Base-by-base conservation (phyloP, 2,329 filamentous ascomycete species). In the Sporothrix pseudoabietina region DNA sequence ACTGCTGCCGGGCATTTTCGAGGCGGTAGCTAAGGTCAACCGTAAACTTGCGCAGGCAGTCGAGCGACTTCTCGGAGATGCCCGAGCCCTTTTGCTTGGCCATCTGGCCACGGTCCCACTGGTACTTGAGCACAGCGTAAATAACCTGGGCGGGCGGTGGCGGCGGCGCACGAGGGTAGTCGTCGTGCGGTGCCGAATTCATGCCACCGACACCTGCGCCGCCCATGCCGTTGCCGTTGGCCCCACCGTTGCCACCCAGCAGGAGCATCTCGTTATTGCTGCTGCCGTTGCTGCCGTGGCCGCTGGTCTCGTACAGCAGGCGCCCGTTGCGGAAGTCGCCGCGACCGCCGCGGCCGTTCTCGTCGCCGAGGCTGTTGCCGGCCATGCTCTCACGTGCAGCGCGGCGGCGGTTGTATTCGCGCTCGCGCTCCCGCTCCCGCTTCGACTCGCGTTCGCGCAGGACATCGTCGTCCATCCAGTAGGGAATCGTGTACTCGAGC, bases 81-180 rank as follows among this genome's bases (percentile, higher is more conserved):
- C 82, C 83, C 0, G 83, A 81, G 57, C 82, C 80, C 57, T 81
- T 82, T 69, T 82, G 77, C 26, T 79, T 80, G 2, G 84, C 80
- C 75, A 90, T 86, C 78, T 93, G 92, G 14, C 93, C 93, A 71
- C 91, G 89, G 74, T 95, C 93, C 96, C 97, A 99, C 81, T 97
- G 91, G 80, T 94, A 99, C 82, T 99, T 99, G 82, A 98, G 90
- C 26, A 97, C 91, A n/a, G 96, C 95, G 81, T 99, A 99, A 47
- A 94, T 92, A 69, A 99, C 93, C 75, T 95, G 93, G 35, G 95
- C 92, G 0, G 79, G 90, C 80, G 72, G 79, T 73, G 72, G 76
- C 12, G 52, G 14, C 4, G 72, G 71, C 41, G 71, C 54, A 19
- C 69, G 70, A 8, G 72, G 73, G 57, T 74, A 73, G 49, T 77